Evolutionary conservation across 1,284 basidiomycete species (phyloP).

Genomic region (Pterulicium gracile): DNA sequence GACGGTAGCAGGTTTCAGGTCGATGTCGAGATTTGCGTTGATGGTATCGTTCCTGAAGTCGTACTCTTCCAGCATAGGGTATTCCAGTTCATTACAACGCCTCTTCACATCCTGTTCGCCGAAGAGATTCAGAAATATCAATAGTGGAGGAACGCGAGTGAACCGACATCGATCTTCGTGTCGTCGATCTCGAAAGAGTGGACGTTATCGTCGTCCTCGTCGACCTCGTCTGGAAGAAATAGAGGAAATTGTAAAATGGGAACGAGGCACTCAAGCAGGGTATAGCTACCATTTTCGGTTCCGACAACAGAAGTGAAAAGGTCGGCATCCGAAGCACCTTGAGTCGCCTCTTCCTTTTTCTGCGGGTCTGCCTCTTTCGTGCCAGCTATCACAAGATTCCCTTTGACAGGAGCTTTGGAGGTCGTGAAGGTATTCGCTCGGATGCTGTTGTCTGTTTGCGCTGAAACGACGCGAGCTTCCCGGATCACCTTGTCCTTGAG

Average conservation of each 20-base stretch:
- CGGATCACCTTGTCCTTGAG: slow-evolving; percentile 81
- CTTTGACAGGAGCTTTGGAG: slow-evolving; percentile 71
- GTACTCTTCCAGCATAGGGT: slow-evolving; percentile 96
- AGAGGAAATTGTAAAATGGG: slow-evolving; percentile 8
- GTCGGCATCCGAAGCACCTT: slow-evolving; percentile 48
- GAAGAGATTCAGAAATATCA: not conserved
- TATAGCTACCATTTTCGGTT: slow-evolving; percentile 66
- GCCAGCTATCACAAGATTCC: slow-evolving; percentile 77
- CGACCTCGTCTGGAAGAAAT: slow-evolving; percentile 68
- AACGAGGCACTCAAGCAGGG: not conserved
- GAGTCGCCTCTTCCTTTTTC: slow-evolving; percentile 38
- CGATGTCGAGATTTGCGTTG: slow-evolving; percentile 93
- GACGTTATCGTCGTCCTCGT: slow-evolving; percentile 92
- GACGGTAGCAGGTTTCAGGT: slow-evolving; percentile 91
- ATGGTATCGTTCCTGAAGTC: slow-evolving; percentile 94
- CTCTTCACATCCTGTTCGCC: slow-evolving; percentile 74
- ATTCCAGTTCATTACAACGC: slow-evolving; percentile 88
- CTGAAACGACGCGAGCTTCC: slow-evolving; percentile 64
- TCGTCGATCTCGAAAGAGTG: slow-evolving; percentile 93
- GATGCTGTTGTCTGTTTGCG: slow-evolving; percentile 55
- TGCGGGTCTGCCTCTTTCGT: slow-evolving; percentile 63
- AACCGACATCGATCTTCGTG: slow-evolving; percentile 76
- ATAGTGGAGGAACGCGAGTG: slow-evolving; percentile 5
- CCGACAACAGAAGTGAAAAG: slow-evolving; percentile 88
- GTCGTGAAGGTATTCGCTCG: slow-evolving; percentile 76